Evolutionary conservation across 345 rosid genomes (phyloP).

Genomic region (Rhizophora apiculata): DNA sequence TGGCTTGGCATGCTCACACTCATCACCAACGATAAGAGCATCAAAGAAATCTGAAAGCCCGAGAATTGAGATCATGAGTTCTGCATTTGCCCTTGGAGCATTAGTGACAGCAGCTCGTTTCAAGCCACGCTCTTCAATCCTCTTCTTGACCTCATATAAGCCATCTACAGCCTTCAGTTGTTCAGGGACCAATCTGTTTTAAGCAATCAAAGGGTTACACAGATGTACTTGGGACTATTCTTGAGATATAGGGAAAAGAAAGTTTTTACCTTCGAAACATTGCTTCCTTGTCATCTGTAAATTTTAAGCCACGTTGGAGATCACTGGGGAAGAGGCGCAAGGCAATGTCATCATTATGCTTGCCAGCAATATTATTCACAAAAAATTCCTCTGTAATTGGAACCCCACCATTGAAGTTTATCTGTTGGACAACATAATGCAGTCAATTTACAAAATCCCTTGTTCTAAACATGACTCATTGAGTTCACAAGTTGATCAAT

Average conservation of each 20-base stretch:
- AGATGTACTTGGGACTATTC: not conserved
- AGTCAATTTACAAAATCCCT: not conserved
- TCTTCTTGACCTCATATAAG: constrained; percentile 60
- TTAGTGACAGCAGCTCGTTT: constrained; percentile 96
- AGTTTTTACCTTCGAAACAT: constrained; percentile 58
- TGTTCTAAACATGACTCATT: not conserved
- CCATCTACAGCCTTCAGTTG: constrained; percentile 64
- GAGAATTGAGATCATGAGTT: constrained; percentile 68
- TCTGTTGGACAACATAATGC: constrained; percentile 38
- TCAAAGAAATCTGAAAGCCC: constrained; percentile 81
- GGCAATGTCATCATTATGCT: constrained; percentile 77
- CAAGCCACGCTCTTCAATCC: constrained; percentile 81
- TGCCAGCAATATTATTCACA: constrained; percentile 64
- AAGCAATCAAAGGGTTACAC: constrained; percentile 4
- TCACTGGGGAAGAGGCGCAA: constrained; percentile 60
- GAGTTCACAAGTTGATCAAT: not conserved
- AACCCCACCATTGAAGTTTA: constrained; percentile 80
- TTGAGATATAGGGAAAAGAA: not conserved
- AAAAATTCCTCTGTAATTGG: constrained; percentile 81
- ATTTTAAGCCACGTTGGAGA: constrained; percentile 51
- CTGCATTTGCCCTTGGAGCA: constrained; percentile 88
- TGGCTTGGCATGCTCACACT: constrained; percentile 85
- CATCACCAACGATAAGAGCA: constrained; percentile 62
- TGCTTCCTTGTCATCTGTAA: constrained; percentile 78
- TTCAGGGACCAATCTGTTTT: constrained; percentile 62